Percentiles rank a stretch among this genome's conserved stretches.
phyloP scores from a whole-genome alignment of 495 filamentous ascomycete species.

The Neurospora sp. region DNA sequence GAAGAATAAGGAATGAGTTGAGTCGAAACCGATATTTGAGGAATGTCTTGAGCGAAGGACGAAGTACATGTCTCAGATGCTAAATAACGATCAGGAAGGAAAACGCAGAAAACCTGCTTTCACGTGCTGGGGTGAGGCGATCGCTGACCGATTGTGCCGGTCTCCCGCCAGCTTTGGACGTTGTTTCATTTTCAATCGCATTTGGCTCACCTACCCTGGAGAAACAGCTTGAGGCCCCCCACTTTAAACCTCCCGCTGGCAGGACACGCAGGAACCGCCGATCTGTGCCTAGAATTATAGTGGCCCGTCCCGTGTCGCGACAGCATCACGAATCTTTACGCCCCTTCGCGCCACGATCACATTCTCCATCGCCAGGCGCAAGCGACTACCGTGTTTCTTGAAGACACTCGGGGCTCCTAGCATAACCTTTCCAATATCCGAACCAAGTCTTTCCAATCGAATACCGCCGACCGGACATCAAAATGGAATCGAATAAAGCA shows the following conservation, averaged over 20 bases:
- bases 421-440: too few species aligned
- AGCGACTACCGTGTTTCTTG: too few species aligned
- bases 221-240: not conserved
- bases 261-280: not conserved
- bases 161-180: not conserved
- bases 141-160: not conserved
- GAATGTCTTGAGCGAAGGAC: not conserved
- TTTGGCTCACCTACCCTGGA: not conserved
- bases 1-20: not conserved
- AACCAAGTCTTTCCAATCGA: too few species aligned
- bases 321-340: not conserved
- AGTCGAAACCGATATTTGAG: not conserved
- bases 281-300: not conserved
- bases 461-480: not conserved
- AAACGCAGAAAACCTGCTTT: not conserved
- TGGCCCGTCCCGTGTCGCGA: not conserved
- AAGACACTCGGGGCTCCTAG: too few species aligned
- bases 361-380: too few species aligned
- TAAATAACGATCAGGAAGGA: not conserved
- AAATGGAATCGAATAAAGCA: constrained; percentile 12
- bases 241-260: not conserved
- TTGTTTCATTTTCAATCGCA: not conserved
- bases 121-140: not conserved
- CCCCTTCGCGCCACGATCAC: not conserved
- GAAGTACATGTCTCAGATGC: not conserved